Evolutionary conservation across 116 monocot species (phyloP), one percentile per base, ranked within the genome.

Genomic region (Iris pallida): DNA sequence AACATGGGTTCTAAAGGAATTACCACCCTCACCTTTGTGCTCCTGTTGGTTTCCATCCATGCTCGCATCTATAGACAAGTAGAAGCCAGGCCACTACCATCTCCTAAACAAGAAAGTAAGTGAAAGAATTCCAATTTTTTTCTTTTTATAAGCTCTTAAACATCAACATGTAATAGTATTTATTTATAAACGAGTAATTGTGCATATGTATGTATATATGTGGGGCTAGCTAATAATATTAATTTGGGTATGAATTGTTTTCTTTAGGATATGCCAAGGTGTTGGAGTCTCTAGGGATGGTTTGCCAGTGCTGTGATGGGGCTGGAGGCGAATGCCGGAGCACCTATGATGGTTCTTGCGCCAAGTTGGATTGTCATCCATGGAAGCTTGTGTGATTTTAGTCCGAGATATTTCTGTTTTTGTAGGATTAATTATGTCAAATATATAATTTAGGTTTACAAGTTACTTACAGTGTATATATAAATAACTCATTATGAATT

Each of bases 271-370:
- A 71, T 44, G 42, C 52, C 3, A 63, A 51, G 6, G 41, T 71
- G 15, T 16, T 71, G 61, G 42, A 6, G 20, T 53, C 62, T 18
- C 62, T 71, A 1, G 71, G 71, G 3, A 7, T 71, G 9, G 16
- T 43, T 7, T 71, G 71, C 53, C 52, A n/a, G 53, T 71, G 71
- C 71, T 71, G 71, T 15, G 71, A 71, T 17, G 71, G 62, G 5
- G 61, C 11, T 5, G 71, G 42, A 49, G 71, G 53, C 4, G 51
- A 59, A 18, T 71, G 71, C 42, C 41, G 30, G 16, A 60, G 42
- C 49, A 16, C 40, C 15, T 71, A 61, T 61, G 62, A 52, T 1
- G 40, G 17, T 16, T 16, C 61, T 8, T 71, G 71, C 11, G 15
- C 42, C n/a, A 71, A 71, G 51, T 40, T 71, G 5, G 62, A 62